Base-by-base conservation (phyloP, 345 rosid species). In the Gossypium ekmanianum region DNA sequence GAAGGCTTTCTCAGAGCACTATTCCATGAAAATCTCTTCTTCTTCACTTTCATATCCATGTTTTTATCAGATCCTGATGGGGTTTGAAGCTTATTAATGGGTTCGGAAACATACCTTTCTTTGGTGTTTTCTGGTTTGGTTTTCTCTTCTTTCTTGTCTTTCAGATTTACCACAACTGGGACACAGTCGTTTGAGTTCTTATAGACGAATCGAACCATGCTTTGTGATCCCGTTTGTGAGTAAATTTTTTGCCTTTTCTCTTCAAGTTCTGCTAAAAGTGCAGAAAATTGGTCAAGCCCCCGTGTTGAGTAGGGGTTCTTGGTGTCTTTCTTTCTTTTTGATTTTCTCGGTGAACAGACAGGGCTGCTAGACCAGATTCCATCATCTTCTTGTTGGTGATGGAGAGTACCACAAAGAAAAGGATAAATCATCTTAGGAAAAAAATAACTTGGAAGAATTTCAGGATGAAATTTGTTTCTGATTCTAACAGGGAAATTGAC, bases 281-380 rank as follows among this genome's bases (percentile, higher is more conserved):
- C 79, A 3, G 88, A 80, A 80, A 88, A 90, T 68, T 87, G 88
- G 77, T 88, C 94, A 1, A 85, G 89, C 48, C 94, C 94, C 0
- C 82, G 86, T 0, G 44, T 66, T 1, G 94, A 81, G 68, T 81
- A 90, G 0, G 95, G 95, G 85, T 90, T 90, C 82, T 86, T 81
- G 83, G 20, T 77, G 12, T 73, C 52, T 66, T 76, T 78, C 70
- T 26, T 76, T 70, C 75, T 77, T 55, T 71, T 80, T 73, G 87
- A 67, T 76, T 73, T 83, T 67, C 80, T 83, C 2, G 86, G 77
- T 45, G 72, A 9, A 16, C 65, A 43, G 24, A 16, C 26, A 43
- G 73, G 73, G 66, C 43, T 14, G 81, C 39, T 24, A 18, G 26
- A 20, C 77, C 61, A 58, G 48, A 45, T 29, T 71, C 74, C 80